Base-by-base conservation (phyloP, 805 yeast genomes). In the Yarrowia osloensis region DNA sequence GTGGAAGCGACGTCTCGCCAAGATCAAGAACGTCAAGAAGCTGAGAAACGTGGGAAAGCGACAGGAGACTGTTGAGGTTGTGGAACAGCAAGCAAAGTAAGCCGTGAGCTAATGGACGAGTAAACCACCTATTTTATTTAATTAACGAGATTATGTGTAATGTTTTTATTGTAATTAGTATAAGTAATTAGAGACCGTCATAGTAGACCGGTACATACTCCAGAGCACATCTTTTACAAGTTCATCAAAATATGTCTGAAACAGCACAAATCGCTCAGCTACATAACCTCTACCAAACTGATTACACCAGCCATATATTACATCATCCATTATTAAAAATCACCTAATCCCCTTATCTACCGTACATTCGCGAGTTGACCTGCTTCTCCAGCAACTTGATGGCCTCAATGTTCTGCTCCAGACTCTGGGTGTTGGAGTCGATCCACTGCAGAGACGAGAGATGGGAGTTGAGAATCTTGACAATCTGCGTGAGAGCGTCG, bases 401-500 rank as follows among this genome's bases (percentile, higher is more conserved):
- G 28, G 71, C 70, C 37, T 82, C 84, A 68, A 95, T 76, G 76
- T 90, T 89, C 40, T 84, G 83, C 74, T 88, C 90, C 72, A 95
- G 81, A 26, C 80, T 80, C 21, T 82, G 82, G 65, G 96, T 91
- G 70, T 87, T 85, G 69, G 82, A 83, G 74, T 95, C 97, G 67
- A 95, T 85, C 82, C 93, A 92, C 75, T 88, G 91, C 78, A 95
- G 82, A 70, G 96, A 91, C 69, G 93, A 95, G 77, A 95, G 80
- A 76, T 95, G 98, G 54, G 91, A 86, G 75, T 94, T 93, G 74
- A 95, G 83, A 70, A 95, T 81, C 75, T 86, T 88, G 33, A 95
- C 88, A 69, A 94, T 85, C 67, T 78, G 81, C 1, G 81, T 75
- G 15, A 80, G 70, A 1, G 81, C 80, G 66, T 80, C 81, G 47